Evolutionary conservation across 768 basidiomycete genomes (phyloP).

Genomic region (Amanita rimosa): DNA sequence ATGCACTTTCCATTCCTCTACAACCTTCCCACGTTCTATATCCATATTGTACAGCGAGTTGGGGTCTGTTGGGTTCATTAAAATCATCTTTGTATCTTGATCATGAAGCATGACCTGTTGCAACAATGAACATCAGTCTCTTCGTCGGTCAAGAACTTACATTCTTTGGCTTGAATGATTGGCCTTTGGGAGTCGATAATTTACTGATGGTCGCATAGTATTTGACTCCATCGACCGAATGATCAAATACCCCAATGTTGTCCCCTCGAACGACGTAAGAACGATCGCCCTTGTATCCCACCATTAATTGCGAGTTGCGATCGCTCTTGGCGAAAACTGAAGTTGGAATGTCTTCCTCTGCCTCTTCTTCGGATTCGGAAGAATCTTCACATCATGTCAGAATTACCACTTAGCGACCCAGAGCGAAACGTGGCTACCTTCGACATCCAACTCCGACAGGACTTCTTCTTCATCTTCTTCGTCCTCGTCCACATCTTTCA

Average conservation of each 20-base stretch:
- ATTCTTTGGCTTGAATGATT: constrained; percentile 77
- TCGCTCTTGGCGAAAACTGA: constrained; percentile 39
- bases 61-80: constrained; percentile 75
- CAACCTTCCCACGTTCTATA: constrained; percentile 88
- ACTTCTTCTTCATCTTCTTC: constrained; percentile 78
- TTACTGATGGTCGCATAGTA: constrained; percentile 84
- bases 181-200: constrained; percentile 68
- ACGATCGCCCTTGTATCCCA: constrained; percentile 92
- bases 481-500: constrained; percentile 67
- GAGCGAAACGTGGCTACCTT: constrained; percentile 28
- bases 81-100: constrained; percentile 90
- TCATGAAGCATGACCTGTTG: constrained; percentile 89
- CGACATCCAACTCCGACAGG: constrained; percentile 49
- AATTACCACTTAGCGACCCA: not conserved
- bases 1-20: constrained; percentile 99
- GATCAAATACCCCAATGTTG: constrained; percentile 86
- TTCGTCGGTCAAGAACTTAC: constrained; percentile 27
- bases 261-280: constrained; percentile 90
- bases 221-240: constrained; percentile 61
- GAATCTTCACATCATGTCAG: constrained; percentile 22
- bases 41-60: constrained; percentile 86
- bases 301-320: constrained; percentile 79
- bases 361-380: constrained; percentile 26
- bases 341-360: constrained; percentile 35
- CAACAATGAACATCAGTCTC: constrained; percentile 6